These are phyloP conservation scores for Salicornia ramosissima DNA, from an alignment of 148 eudicot genomes.

Conservation along the genomic window DNA sequence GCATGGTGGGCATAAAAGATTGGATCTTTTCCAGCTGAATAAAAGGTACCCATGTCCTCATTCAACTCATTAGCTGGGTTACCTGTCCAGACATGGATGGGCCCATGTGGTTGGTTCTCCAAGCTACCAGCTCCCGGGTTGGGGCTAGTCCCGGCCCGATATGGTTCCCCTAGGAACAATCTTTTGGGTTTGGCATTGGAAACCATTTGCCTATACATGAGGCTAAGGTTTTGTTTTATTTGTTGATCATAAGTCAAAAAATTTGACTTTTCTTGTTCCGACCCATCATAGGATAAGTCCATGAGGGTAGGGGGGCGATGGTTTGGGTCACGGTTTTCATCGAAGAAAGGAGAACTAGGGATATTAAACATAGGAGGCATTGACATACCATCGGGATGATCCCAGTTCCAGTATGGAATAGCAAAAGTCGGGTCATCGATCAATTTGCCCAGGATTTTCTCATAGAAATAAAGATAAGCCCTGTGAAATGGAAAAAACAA, in stretches of 20 bases:
- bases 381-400: too few relatives aligned
- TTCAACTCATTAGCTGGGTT: neutral
- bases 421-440: neutral
- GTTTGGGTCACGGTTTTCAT: too few relatives aligned
- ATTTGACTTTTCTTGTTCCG: too few relatives aligned
- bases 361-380: too few relatives aligned
- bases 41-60: conserved; percentile 11
- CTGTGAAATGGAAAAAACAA: conserved; percentile 9
- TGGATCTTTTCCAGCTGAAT: conserved; percentile 1
- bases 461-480: conserved; percentile 6
- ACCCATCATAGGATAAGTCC: too few relatives aligned
- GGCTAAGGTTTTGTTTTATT: too few relatives aligned
- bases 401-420: too few relatives aligned
- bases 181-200: neutral
- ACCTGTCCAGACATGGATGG: neutral
- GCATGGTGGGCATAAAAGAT: conserved; percentile 12
- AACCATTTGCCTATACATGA: conserved; percentile 8
- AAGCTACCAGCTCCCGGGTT: neutral
- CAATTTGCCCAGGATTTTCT: neutral
- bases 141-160: neutral
- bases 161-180: neutral
- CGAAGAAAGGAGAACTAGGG: too few relatives aligned
- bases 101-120: neutral
- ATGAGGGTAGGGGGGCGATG: too few relatives aligned
- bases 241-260: too few relatives aligned